Base-by-base conservation (phyloP, 371 early-diverging fungal genomes). In the Thermomucor indicae-seudaticae region DNA sequence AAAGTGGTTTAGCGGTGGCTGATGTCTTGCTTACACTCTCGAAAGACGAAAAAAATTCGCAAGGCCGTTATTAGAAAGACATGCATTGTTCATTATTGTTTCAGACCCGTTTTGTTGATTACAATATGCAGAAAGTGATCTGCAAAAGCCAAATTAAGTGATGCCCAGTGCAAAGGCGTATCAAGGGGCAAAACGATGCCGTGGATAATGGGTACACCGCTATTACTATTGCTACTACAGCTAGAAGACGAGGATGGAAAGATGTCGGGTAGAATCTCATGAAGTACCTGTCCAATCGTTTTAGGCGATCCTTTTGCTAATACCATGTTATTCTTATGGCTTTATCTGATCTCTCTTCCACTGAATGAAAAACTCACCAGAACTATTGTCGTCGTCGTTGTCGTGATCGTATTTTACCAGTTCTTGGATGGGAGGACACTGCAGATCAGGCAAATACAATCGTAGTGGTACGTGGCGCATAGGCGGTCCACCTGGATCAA, bases 81-180 rank as follows among this genome's bases (percentile, higher is more conserved):
- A n/a, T n/a, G n/a, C n/a, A n/a, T n/a, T 32, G 32, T 20, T 47
- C 35, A 16, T 47, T 47, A 35, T 22, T 31, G 17, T 47, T 47
- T 35, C n/a, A 47, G 22, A 34, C 19, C 11, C 19, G n/a, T 51
- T 42, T 49, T 52, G 23, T 29, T 49, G 14, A 83, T 57, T 14
- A 85, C 84, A 43, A 89, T 53, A 64, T 89, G 89, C 39, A 89
- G 54, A 60, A 89, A 89, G 53, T 84, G 83, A 58, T 89, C 89
- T 6, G 86, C 77, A 66, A 79, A 85, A 4, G 80, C 75, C 29
- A 85, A 60, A 52, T 86, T 79, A 35, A 75, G 78, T 45, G 80
- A 78, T 16, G 83, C 78, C 86, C 85, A 86, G 35, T 71, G 49
- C 22, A 85, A 72, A 6, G 86, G 84, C 16, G 78, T 81, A 28